phyloP scores from a whole-genome alignment of 441 rosid genomes.

The Capsella rubella region DNA sequence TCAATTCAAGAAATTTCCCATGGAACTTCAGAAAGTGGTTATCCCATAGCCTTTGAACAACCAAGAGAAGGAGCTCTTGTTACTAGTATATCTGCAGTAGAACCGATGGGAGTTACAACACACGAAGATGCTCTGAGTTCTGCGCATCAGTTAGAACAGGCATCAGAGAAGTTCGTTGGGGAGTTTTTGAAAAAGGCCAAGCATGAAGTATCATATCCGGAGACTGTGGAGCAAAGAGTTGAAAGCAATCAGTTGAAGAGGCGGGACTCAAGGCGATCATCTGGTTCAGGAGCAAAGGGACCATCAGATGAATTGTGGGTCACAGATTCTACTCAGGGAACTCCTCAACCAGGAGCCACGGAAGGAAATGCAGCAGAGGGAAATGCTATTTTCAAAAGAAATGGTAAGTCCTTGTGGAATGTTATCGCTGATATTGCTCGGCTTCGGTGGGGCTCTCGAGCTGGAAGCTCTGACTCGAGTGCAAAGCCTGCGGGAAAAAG shows the following conservation, averaged over 20 bases:
- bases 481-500: constrained; percentile 59
- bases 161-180: constrained; percentile 61
- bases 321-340: constrained; percentile 61
- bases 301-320: constrained; percentile 93
- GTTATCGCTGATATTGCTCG: constrained; percentile 71
- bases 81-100: constrained; percentile 46
- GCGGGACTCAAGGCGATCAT: constrained; percentile 49
- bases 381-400: constrained; percentile 60
- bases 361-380: constrained; percentile 50
- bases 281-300: constrained; percentile 74
- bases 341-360: constrained; percentile 50
- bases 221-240: constrained; percentile 45
- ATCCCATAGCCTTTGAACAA: constrained; percentile 40
- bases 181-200: constrained; percentile 78
- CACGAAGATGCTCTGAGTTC: constrained; percentile 71
- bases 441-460: constrained; percentile 74
- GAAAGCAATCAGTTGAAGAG: constrained; percentile 50
- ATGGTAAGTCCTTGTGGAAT: constrained; percentile 78
- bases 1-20: constrained; percentile 48
- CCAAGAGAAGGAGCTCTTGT: constrained; percentile 46
- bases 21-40: constrained; percentile 55
- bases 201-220: constrained; percentile 58
- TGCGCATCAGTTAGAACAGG: constrained; percentile 66
- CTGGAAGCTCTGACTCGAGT: constrained; percentile 64
- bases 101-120: constrained; percentile 41